Evolutionary conservation across 1,139 yeast genomes (phyloP).

Genomic region (Maudiozyma humilis): DNA sequence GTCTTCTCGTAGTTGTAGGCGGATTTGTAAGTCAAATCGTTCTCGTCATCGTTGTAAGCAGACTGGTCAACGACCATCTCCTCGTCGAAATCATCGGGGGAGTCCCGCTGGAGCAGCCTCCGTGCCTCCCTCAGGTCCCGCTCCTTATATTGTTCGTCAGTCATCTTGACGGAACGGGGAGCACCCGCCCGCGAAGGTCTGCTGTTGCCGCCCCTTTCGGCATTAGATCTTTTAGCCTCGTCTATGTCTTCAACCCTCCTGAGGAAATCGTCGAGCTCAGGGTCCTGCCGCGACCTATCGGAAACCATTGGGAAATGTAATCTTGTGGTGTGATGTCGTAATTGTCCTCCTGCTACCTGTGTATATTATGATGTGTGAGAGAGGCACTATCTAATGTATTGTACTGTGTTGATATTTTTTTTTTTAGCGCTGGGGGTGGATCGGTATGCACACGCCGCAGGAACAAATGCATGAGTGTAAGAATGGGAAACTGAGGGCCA

Average conservation of each 20-base stretch:
- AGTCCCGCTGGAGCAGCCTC: constrained; percentile 4
- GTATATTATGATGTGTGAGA: no score
- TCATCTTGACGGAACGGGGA: no score
- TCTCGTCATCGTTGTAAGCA: neutral
- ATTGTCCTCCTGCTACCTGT: no score
- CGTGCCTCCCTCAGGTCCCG: constrained; percentile 6
- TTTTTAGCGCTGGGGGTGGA: no score
- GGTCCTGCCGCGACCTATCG: constrained; percentile 2
- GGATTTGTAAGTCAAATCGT: constrained; percentile 28
- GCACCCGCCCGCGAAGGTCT: neutral
- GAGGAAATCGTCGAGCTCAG: constrained; percentile 16
- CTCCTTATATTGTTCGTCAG: neutral
- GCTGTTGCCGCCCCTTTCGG: constrained; percentile 7
- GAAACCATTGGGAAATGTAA: neutral
- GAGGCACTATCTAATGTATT: neutral
- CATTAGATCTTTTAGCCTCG: constrained; percentile 5
- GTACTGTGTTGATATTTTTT: neutral
- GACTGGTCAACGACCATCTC: constrained; percentile 4
- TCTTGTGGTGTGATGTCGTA: neutral
- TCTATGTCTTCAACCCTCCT: constrained; percentile 20
- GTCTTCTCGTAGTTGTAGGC: constrained; percentile 35
- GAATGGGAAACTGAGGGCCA: no score
- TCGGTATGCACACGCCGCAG: no score
- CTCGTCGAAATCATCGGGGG: neutral
- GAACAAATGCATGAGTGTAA: no score